Percentiles rank a stretch among this genome's conserved stretches.
These are phyloP conservation scores for Termitomyces sp. DNA, from an alignment of 768 basidiomycete genomes.

Conservation along the genomic window DNA sequence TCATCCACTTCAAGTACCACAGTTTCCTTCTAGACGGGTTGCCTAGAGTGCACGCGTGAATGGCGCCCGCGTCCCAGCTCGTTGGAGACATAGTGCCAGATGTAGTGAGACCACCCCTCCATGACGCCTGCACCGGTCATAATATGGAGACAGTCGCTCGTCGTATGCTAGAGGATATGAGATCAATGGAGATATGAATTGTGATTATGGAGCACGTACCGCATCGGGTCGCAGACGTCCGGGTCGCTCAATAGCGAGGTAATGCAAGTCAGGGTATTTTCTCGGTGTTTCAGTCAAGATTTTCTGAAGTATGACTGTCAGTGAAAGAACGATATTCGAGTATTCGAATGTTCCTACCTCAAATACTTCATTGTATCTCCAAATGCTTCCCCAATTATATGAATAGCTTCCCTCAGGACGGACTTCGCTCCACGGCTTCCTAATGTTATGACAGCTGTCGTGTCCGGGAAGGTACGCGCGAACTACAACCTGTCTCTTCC, in stretches of 20 bases:
- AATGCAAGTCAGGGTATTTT: conserved; percentile 51
- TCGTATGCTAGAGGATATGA: conserved; percentile 26
- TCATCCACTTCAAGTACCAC: not conserved
- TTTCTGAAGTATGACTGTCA: conserved; percentile 22
- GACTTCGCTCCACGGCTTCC: conserved; percentile 40
- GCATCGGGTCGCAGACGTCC: conserved; percentile 60
- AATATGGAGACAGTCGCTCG: conserved; percentile 41
- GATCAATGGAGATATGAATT: not conserved
- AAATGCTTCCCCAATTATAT: conserved; percentile 65
- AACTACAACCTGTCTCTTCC: conserved; percentile 43
- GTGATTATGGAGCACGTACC: conserved; percentile 29
- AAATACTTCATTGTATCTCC: conserved; percentile 51
- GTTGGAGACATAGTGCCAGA: conserved; percentile 38
- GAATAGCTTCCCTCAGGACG: conserved; percentile 38
- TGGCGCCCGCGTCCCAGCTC: conserved; percentile 14
- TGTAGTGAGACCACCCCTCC: conserved; percentile 46
- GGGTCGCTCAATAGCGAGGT: conserved; percentile 55
- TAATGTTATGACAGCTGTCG: conserved; percentile 51
- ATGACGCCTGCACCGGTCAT: conserved; percentile 43
- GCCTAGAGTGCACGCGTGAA: conserved; percentile 9
- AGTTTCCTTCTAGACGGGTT: not conserved
- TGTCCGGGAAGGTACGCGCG: conserved; percentile 62
- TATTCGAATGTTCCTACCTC: conserved; percentile 32
- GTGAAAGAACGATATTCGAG: conserved; percentile 1
- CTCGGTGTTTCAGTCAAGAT: conserved; percentile 26